Base-by-base conservation (phyloP, 345 rosid genomes). In the Schrenkiella parvula region DNA sequence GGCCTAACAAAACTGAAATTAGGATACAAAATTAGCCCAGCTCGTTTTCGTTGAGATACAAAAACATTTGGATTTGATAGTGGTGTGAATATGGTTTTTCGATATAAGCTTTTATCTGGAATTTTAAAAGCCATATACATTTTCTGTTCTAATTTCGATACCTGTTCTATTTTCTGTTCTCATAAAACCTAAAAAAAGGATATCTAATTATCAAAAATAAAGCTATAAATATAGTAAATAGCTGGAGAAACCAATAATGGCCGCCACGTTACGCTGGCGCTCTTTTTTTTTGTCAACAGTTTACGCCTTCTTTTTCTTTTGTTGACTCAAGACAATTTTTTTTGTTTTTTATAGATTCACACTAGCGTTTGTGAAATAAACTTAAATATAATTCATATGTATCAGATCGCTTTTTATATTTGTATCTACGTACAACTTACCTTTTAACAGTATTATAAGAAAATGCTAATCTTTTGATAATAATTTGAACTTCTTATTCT, bases 241-340 rank as follows among this genome's bases (percentile, higher is more conserved):
- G 32, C 55, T 7, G 15, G 47, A 32, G 47, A 56, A 22, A 18
- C 21, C 50, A 64, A 63, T 44, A 53, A 54, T 72, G 48, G 77
- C 64, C 28, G 77, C 56, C 77, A 72, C 70, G 77, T 72, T 72
- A 54, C n/a, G 39, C 9, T 21, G 25, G 31, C 39, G 22, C 38
- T n/a, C 21, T 21, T 35, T 52, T 66, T 66, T 41, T 59, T 46
- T 55, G 50, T 48, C 61, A 28, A 39, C 54, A 51, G 13, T 35
- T n/a, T 59, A 58, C 15, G 37, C 35, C 37, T 29, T 22, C 15
- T 32, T 50, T 41, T 31, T 29, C 8, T 28, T 60, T 19, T 21
- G 21, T 21, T 62, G 70, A 62, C 69, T 58, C 13, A 2, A 23
- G 26, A 50, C 41, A 37, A 0, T 1, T 44, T 44, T 41, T 14